Evolutionary conservation across 495 filamentous ascomycete species (phyloP).

Genomic region (Annulohypoxylon maeteangense): DNA sequence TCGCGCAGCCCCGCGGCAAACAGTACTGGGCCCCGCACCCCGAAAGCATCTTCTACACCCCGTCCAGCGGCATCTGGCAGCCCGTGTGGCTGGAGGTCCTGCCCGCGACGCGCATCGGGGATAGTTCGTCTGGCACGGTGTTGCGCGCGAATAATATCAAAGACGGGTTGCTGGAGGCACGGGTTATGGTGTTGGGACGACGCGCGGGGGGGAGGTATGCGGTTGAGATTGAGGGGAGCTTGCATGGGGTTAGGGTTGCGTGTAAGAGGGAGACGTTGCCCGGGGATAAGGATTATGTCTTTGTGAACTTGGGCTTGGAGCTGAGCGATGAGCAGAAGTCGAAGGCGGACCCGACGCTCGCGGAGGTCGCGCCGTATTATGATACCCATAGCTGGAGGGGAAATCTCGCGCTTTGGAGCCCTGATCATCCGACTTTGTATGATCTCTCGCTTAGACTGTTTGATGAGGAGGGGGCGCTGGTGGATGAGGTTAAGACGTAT

Average conservation of each 20-base stretch:
- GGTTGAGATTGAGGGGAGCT: slow-evolving; percentile 48
- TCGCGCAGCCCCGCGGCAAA: slow-evolving; percentile 59
- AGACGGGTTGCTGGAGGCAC: slow-evolving; percentile 40
- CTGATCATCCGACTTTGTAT: slow-evolving; percentile 65
- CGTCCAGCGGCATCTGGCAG: slow-evolving; percentile 73
- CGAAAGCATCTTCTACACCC: slow-evolving; percentile 70
- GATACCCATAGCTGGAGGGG: slow-evolving; percentile 43
- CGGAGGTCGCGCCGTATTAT: slow-evolving; percentile 30
- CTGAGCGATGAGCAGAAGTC: slow-evolving; percentile 52
- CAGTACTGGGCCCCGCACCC: slow-evolving; percentile 60
- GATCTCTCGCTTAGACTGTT: slow-evolving; percentile 59
- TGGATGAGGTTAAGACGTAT: slow-evolving; percentile 65
- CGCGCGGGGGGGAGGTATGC: slow-evolving; percentile 44
- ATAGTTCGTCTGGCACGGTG: slow-evolving; percentile 47
- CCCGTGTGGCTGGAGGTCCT: slow-evolving; percentile 69
- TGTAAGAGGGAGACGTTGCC: slow-evolving; percentile 48
- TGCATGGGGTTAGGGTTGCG: slow-evolving; percentile 44
- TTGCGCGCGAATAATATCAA: slow-evolving; percentile 46
- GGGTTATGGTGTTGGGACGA: slow-evolving; percentile 43
- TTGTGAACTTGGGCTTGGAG: slow-evolving; percentile 60
- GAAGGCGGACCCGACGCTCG: slow-evolving; percentile 35
- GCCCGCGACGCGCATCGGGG: slow-evolving; percentile 52
- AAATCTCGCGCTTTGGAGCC: slow-evolving; percentile 62
- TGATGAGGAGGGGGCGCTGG: slow-evolving; percentile 48
- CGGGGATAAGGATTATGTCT: slow-evolving; percentile 51